A percentile compares a stretch with the other conserved stretches of the same genome.
phyloP scores from a whole-genome alignment of 805 yeast species.

The Candida maris region DNA sequence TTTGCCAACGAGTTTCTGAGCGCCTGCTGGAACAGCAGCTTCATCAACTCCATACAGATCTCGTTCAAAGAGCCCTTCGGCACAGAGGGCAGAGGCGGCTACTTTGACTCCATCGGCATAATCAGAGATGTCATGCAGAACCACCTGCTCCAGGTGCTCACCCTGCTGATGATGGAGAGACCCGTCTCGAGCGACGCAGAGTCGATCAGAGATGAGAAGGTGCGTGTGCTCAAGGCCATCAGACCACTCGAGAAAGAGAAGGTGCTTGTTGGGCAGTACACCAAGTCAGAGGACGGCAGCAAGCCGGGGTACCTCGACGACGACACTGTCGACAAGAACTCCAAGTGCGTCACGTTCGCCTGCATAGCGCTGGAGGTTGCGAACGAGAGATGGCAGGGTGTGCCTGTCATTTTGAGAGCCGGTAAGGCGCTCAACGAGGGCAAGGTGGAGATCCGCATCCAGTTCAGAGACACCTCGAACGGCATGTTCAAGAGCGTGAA shows the following conservation, averaged over 20 bases:
- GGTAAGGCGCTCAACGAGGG: constrained; percentile 96
- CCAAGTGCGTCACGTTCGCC: constrained; percentile 90
- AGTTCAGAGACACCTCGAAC: constrained; percentile 79
- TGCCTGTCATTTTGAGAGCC: constrained; percentile 91
- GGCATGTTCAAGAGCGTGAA: constrained; percentile 80
- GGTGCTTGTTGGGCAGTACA: constrained; percentile 84
- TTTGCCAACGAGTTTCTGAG: constrained; percentile 86
- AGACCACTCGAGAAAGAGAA: constrained; percentile 62
- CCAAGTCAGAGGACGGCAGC: constrained; percentile 74
- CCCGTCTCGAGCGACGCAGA: constrained; percentile 91
- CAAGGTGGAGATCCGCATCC: constrained; percentile 92
- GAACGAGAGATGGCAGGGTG: constrained; percentile 98
- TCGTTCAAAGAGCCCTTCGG: constrained; percentile 98
- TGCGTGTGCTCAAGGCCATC: constrained; percentile 81
- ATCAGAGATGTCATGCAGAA: constrained; percentile 98
- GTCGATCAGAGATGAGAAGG: constrained; percentile 94
- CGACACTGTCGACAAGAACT: constrained; percentile 74
- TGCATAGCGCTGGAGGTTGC: constrained; percentile 74
- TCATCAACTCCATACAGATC: constrained; percentile 77
- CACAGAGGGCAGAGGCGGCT: constrained; percentile 98
- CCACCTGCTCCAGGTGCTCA: constrained; percentile 89
- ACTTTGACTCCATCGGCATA: constrained; percentile 92
- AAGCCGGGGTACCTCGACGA: constrained; percentile 93
- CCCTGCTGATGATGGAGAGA: constrained; percentile 91
- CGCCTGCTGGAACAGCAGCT: constrained; percentile 86